phyloP scores from a whole-genome alignment of 495 filamentous ascomycete genomes.

The Oidiodendron maius region DNA sequence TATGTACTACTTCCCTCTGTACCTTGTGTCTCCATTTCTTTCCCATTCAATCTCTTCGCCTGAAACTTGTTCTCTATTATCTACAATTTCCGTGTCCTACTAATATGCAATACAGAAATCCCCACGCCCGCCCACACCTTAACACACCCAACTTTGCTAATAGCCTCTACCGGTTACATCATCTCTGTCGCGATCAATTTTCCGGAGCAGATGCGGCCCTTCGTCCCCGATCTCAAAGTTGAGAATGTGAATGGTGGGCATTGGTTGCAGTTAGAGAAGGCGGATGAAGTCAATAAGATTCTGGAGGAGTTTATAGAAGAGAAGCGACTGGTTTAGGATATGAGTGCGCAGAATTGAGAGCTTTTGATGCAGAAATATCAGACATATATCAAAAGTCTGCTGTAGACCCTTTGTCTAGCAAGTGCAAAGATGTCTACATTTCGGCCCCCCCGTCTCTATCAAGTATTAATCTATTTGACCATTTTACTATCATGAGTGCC shows the following conservation, averaged over 20 bases:
- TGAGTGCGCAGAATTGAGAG: slow-evolving; percentile 11
- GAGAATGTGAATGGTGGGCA: slow-evolving; percentile 17
- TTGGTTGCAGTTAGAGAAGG: slow-evolving; percentile 17
- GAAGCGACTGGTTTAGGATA: slow-evolving; percentile 11
- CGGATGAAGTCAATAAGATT: slow-evolving; percentile 16
- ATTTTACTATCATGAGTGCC: too few relatives aligned
- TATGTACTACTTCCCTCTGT: slow-evolving; percentile 11
- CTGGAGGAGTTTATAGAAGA: slow-evolving; percentile 17
- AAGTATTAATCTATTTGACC: too few relatives aligned
- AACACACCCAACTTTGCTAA: slow-evolving; percentile 16
- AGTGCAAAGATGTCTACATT: too few relatives aligned
- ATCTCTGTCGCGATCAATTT: slow-evolving; percentile 16
- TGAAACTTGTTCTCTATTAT: slow-evolving; percentile 11
- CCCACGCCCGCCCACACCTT: slow-evolving; percentile 15
- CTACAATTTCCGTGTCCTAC: slow-evolving; percentile 11
- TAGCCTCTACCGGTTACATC: slow-evolving; percentile 13
- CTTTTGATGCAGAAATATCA: slow-evolving; percentile 12
- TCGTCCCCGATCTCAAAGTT: slow-evolving; percentile 15
- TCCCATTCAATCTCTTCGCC: slow-evolving; percentile 10
- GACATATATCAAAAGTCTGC: slow-evolving; percentile 5
- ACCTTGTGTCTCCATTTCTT: slow-evolving; percentile 10
- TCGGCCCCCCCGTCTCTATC: too few relatives aligned
- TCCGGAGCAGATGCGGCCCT: slow-evolving; percentile 16
- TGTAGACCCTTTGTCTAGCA: too few relatives aligned
- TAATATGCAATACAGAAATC: slow-evolving; percentile 16